Conservation (phyloP, 495 filamentous ascomycete species). For the Rhizodiscina lignyota region DNA sequence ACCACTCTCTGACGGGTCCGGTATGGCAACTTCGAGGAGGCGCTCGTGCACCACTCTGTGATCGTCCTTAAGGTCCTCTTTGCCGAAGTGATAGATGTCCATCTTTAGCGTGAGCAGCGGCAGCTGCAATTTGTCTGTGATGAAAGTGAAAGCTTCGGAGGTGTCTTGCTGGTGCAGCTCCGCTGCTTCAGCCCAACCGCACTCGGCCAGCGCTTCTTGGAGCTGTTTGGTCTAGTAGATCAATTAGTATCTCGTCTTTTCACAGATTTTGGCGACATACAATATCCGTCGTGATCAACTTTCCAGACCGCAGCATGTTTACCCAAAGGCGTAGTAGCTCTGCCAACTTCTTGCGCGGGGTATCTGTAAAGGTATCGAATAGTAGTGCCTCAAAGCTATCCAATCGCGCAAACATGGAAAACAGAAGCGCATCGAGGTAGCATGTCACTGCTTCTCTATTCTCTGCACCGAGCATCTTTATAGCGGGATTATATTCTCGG, state of each 20-base stretch:
- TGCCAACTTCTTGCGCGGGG: slow-evolving; percentile 53
- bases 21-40: slow-evolving; percentile 78
- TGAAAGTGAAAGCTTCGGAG: slow-evolving; percentile 89
- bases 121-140: slow-evolving; percentile 73
- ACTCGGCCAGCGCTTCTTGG: slow-evolving; percentile 66
- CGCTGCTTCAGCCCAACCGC: slow-evolving; percentile 79
- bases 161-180: slow-evolving; percentile 71
- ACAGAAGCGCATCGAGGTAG: slow-evolving; percentile 81
- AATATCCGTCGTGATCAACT: slow-evolving; percentile 70
- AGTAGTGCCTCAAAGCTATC: slow-evolving; percentile 86
- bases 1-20: slow-evolving; percentile 40
- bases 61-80: slow-evolving; percentile 66
- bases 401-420: slow-evolving; percentile 87
- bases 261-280: slow-evolving; percentile 29
- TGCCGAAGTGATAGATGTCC: slow-evolving; percentile 83
- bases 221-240: slow-evolving; percentile 54
- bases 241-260: background rate
- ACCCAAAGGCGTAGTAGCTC: slow-evolving; percentile 76
- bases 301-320: slow-evolving; percentile 73
- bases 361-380: slow-evolving; percentile 50
- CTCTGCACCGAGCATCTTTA: slow-evolving; percentile 67
- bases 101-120: slow-evolving; percentile 85
- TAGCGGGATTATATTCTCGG: slow-evolving; percentile 46
- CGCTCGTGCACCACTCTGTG: slow-evolving; percentile 90
- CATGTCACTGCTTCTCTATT: slow-evolving; percentile 80